Evolutionary conservation across 495 filamentous ascomycete species (phyloP).

Genomic region (Cairneyella variabilis): DNA sequence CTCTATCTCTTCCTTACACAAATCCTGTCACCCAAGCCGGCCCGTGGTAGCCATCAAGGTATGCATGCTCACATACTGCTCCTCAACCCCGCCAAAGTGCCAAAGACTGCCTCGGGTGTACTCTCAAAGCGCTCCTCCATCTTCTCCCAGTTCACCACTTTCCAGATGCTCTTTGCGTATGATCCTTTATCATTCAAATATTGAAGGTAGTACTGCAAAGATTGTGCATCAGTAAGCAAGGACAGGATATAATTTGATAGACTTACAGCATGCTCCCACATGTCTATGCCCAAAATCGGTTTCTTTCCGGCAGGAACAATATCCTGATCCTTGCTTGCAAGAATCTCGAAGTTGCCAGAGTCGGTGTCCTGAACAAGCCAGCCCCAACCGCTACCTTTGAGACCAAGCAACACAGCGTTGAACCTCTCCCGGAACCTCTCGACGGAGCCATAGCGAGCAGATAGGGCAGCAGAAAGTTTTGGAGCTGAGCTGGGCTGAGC

Average conservation of each 20-base stretch:
- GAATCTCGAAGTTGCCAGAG: slow-evolving; percentile 70
- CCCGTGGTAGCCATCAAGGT: no score
- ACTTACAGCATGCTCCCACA: slow-evolving; percentile 86
- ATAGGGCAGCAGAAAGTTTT: slow-evolving; percentile 7
- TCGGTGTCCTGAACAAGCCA: slow-evolving; percentile 94
- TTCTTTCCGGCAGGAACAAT: slow-evolving; percentile 73
- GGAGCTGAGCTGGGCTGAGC: background rate
- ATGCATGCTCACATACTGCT: no score
- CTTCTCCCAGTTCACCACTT: slow-evolving; percentile 83
- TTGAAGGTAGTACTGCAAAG: slow-evolving; percentile 66
- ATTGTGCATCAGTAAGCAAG: no score
- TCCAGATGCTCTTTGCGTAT: slow-evolving; percentile 78
- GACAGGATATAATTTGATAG: no score
- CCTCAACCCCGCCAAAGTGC: no score
- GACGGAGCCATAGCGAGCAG: slow-evolving; percentile 52
- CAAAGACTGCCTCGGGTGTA: no score
- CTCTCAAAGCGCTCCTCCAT: no score
- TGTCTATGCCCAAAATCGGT: slow-evolving; percentile 83
- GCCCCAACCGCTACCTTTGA: slow-evolving; percentile 94
- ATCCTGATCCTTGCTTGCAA: slow-evolving; percentile 81
- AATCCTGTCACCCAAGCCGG: no score
- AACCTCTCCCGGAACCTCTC: slow-evolving; percentile 75
- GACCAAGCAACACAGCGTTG: slow-evolving; percentile 78
- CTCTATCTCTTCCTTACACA: no score
- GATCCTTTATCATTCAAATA: slow-evolving; percentile 83